Base-by-base conservation (phyloP, 2,329 filamentous ascomycete species). In the Sclerotinia sclerotiorum region DNA sequence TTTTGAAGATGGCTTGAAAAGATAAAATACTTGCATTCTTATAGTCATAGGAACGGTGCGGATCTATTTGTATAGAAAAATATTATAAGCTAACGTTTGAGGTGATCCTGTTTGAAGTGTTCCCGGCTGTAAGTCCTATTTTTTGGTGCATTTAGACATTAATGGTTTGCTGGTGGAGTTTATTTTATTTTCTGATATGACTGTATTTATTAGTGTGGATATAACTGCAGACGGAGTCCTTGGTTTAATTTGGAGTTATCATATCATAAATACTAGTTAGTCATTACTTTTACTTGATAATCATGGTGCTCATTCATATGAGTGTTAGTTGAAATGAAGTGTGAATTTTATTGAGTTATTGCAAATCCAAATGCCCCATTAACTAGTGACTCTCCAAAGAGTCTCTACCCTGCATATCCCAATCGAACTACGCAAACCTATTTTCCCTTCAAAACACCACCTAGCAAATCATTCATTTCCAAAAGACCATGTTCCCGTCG, bases 21-120 rank as follows among this genome's bases (percentile, higher is more conserved):
- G 1, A 24, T 3, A 17, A 4, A 10, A 24, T 1, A 39, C 2
- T 5, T 0, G 8, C 19, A 49, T 49, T 21, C 21, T 24, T 8
- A 2, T 49, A 8, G 3, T 49, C 8, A 10, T n/a, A n/a, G 21
- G 21, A 49, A 49, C 7, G 8, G 6, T 42, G 32, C 3, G 2
- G n/a, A 13, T 15, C 13, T 7, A 35, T 29, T 15, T 3, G 2
- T 4, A n/a, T 39, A 13, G 6, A 56, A 56, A 1, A n/a, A 6
- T 10, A 35, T 3, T 13, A 3, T 35, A 4, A 10, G 10, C 2
- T 0, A 1, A 0, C 7, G 10, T 5, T 42, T 3, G 35, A 6
- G 4, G 19, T 42, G 2, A 42, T 13, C 0, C 15, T 17, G 4
- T 11, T 7, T 17, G 32, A 24, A 13, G 6, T 1, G 42, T 2